Base-by-base conservation (phyloP, 768 basidiomycete genomes). In the Mycena rebaudengoi region DNA sequence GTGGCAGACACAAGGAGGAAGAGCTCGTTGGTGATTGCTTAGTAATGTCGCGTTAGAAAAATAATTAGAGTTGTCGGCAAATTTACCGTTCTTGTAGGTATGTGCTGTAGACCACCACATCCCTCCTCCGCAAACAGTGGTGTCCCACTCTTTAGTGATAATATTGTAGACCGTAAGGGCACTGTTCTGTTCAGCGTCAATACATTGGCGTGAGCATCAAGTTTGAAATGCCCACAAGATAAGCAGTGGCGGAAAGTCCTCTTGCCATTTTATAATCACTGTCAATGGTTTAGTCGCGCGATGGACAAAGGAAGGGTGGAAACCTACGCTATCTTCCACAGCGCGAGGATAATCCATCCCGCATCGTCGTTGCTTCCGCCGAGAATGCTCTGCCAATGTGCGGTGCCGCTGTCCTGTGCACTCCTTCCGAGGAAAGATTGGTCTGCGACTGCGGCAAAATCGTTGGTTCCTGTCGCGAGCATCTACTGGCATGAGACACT, bases 261-360 rank as follows among this genome's bases (percentile, higher is more conserved):
- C 80, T 75, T 18, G 73, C 71, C 20, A 66, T 70, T 65, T 83
- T 83, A 73, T 86, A 87, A 68, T 88, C 86, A 0, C n/a, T n/a
- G n/a, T n/a, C n/a, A n/a, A n/a, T n/a, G n/a, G n/a, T n/a, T n/a
- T n/a, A n/a, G n/a, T n/a, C n/a, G n/a, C n/a, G n/a, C n/a, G n/a
- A n/a, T n/a, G n/a, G n/a, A n/a, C n/a, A n/a, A n/a, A n/a, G n/a
- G n/a, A n/a, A n/a, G n/a, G n/a, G n/a, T n/a, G n/a, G n/a, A n/a
- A n/a, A n/a, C n/a, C n/a, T n/a, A n/a, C n/a, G 76, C 81, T 8
- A 87, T 83, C 73, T 86, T 88, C 86, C 85, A 86, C 10, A 86
- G 70, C 10, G 84, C 79, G n/a, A 87, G 72, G 32, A 86, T 81
- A 37, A 86, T 74, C 86, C 86, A 88, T 64, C 81, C 80, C 14